Evolutionary conservation across 2,329 filamentous ascomycete species (phyloP).

Genomic region (Epichloe scottii): DNA sequence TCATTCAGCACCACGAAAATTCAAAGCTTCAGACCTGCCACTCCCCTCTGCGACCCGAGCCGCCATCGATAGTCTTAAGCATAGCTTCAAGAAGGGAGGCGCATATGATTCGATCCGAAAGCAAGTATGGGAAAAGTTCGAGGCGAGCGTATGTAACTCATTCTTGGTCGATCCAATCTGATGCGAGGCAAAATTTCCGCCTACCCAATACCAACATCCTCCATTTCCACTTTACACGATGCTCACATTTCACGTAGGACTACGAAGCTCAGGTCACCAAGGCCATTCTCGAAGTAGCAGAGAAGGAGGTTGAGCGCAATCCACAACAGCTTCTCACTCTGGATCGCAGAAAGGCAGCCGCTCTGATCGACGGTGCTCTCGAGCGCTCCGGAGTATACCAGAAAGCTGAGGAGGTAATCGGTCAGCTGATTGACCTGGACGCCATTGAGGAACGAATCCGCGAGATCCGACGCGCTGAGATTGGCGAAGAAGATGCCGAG

Average conservation of each 20-base stretch:
- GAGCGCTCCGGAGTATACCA: conserved; percentile 68
- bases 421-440: conserved; percentile 52
- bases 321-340: conserved; percentile 58
- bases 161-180: neutral
- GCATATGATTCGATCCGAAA: conserved; percentile 70
- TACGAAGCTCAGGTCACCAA: conserved; percentile 56
- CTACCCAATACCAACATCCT: conserved; percentile 10
- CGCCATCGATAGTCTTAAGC: conserved; percentile 63
- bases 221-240: neutral
- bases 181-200: too few relatives aligned
- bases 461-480: conserved; percentile 51
- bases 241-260: conserved; percentile 33
- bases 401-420: conserved; percentile 54
- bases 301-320: conserved; percentile 64
- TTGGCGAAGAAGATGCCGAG: conserved; percentile 56
- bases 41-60: conserved; percentile 59
- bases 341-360: conserved; percentile 60
- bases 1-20: conserved; percentile 29
- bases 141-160: conserved; percentile 43
- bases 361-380: conserved; percentile 65
- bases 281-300: conserved; percentile 56
- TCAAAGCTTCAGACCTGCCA: conserved; percentile 65
- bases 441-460: conserved; percentile 60
- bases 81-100: conserved; percentile 77
- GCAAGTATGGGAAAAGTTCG: conserved; percentile 63